Evolutionary conservation across 2,329 filamentous ascomycete species (phyloP).

Genomic region (Kalaharituber pfeilii): DNA sequence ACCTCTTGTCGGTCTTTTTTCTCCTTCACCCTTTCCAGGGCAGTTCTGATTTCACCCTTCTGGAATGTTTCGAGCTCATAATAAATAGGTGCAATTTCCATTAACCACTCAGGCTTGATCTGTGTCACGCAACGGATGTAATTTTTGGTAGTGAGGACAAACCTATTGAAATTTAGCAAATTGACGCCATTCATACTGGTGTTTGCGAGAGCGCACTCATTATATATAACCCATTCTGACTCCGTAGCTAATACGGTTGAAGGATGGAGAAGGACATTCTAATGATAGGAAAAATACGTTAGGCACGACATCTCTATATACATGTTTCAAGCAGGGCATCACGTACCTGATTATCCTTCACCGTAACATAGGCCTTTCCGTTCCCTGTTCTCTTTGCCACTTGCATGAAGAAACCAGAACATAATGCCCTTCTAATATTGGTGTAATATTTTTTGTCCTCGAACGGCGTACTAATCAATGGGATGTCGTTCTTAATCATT

Average conservation of each 20-base stretch:
- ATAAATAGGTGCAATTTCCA: constrained; percentile 90
- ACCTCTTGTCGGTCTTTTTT: constrained; percentile 44
- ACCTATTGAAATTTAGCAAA: constrained; percentile 27
- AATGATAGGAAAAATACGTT: neutral
- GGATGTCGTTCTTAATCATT: constrained; percentile 82
- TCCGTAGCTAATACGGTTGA: constrained; percentile 78
- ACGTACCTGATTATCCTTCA: constrained; percentile 71
- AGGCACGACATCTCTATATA: neutral
- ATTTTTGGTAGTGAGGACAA: constrained; percentile 94
- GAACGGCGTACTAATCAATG: constrained; percentile 75
- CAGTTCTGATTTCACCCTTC: constrained; percentile 67
- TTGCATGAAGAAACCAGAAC: constrained; percentile 98
- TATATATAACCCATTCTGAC: constrained; percentile 93
- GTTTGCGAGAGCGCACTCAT: constrained; percentile 37
- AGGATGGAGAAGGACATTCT: constrained; percentile 72
- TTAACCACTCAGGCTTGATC: constrained; percentile 81
- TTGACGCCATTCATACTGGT: neutral
- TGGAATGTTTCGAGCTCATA: constrained; percentile 70
- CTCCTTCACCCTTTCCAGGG: constrained; percentile 40
- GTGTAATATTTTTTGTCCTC: constrained; percentile 95
- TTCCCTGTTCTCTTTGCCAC: constrained; percentile 82
- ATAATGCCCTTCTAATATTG: constrained; percentile 83
- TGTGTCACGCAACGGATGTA: constrained; percentile 90
- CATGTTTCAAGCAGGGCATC: neutral
- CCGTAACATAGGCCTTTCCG: constrained; percentile 81